A percentile compares a stretch with the other conserved stretches of the same genome.
These are phyloP conservation scores for Colletotrichum filicis DNA, from an alignment of 2,329 filamentous ascomycete genomes.

Conservation along the genomic window DNA sequence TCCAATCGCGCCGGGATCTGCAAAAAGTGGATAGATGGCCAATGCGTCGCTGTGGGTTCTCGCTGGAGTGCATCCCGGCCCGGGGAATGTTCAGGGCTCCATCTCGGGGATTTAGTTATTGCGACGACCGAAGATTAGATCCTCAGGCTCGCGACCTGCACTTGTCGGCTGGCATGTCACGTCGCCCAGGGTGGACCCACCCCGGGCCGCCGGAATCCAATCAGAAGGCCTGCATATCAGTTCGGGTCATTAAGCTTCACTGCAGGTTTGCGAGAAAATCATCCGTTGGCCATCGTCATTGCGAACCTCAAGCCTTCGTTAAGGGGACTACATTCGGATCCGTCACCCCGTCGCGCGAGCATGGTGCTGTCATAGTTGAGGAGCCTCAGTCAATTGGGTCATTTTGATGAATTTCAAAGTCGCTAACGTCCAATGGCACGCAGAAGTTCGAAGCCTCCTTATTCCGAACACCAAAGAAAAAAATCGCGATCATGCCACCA, in stretches of 20 bases:
- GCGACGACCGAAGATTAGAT: not conserved
- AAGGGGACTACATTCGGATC: slow-evolving; percentile 3
- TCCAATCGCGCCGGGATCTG: slow-evolving; percentile 20
- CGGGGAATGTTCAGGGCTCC: not conserved
- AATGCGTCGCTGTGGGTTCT: not conserved
- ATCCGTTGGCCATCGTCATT: not conserved
- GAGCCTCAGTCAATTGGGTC: not conserved
- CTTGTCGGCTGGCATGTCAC: not conserved
- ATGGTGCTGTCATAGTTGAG: slow-evolving; percentile 35
- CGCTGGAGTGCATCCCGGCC: not conserved
- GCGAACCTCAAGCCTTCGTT: slow-evolving; percentile 9
- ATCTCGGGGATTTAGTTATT: slow-evolving; percentile 1
- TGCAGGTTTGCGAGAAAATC: slow-evolving; percentile 24
- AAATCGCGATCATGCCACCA: slow-evolving; percentile 73
- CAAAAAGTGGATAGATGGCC: slow-evolving; percentile 10
- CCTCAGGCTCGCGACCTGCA: slow-evolving; percentile 10
- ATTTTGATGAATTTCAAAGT: too few relatives aligned
- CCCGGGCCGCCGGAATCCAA: slow-evolving; percentile 6
- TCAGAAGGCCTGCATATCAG: slow-evolving; percentile 19
- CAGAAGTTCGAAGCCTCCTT: slow-evolving; percentile 17
- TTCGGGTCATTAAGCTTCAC: slow-evolving; percentile 17
- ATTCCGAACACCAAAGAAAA: slow-evolving; percentile 14
- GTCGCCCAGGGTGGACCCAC: slow-evolving; percentile 1
- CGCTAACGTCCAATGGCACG: slow-evolving; percentile 24
- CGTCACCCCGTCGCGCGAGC: slow-evolving; percentile 19